phyloP scores from a whole-genome alignment of 495 filamentous ascomycete species.

The Tirmania nivea region DNA sequence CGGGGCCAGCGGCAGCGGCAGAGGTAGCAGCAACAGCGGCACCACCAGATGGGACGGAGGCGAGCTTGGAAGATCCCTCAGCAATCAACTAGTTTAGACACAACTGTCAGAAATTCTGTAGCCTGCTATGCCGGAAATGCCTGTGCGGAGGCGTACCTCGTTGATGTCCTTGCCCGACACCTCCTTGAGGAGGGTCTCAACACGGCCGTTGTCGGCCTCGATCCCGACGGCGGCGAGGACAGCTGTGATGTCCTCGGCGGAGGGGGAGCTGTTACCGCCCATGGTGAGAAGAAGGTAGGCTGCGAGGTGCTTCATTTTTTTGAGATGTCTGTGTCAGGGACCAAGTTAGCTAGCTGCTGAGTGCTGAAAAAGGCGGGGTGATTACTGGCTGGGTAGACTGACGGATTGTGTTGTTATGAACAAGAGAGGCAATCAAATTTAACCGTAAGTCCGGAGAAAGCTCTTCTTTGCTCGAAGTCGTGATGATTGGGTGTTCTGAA shows the following conservation, averaged over 20 bases:
- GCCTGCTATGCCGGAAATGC: not conserved
- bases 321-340: constrained; percentile 26
- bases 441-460: constrained; percentile 66
- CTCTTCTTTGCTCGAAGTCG: constrained; percentile 30
- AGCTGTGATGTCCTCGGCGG: constrained; percentile 64
- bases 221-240: constrained; percentile 91
- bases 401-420: constrained; percentile 27
- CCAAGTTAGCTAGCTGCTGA: not conserved
- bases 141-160: constrained; percentile 38
- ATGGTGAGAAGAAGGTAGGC: constrained; percentile 93
- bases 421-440: constrained; percentile 86
- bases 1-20: constrained; percentile 40
- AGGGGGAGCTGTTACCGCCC: constrained; percentile 78
- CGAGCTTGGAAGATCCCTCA: constrained; percentile 80
- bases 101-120: constrained; percentile 14
- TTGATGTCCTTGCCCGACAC: constrained; percentile 95
- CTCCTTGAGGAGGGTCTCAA: constrained; percentile 66
- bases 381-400: not conserved
- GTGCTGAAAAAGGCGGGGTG: not conserved
- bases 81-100: constrained; percentile 50
- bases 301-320: constrained; percentile 99
- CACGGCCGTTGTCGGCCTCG: constrained; percentile 75
- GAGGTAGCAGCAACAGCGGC: constrained; percentile 43
- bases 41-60: constrained; percentile 89
- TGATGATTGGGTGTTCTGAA: not conserved